Evolutionary conservation across 2,329 filamentous ascomycete species (phyloP), one percentile per base, ranked within the genome.

Genomic region (Leptosphaerulina australis): DNA sequence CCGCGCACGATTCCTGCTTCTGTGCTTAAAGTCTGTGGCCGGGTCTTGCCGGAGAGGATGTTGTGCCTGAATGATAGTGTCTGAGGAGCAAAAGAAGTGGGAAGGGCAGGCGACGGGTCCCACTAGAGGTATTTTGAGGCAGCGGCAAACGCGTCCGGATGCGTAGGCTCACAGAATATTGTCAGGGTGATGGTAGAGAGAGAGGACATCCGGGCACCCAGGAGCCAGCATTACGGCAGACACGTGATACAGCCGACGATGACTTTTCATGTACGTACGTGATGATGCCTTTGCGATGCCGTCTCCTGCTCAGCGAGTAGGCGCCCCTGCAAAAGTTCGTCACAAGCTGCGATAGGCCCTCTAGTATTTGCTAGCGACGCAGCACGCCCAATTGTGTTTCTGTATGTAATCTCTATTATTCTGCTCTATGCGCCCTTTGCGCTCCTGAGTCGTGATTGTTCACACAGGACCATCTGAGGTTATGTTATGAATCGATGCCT

Each of bases 1-100:
- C 63, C 48, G 48, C 48, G 62, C 58, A 59, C 54, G 33, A 56
- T 59, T 56, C 57, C 56, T 61, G 59, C 46, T 61, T 65, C 48
- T 30, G 58, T 62, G 55, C 50, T 62, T 41, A 38, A 25, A 50
- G 41, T 45, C 41, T 30, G 48, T 51, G 46, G 62, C 60, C 60
- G 60, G 59, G 58, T 60, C 56, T 64, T 63, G 60, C 59, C 59
- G 59, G 58, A 45, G 34, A 39, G 51, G 37, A 41, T 39, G 52
- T 50, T 51, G 44, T 47, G 48, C 48, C 30, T 51, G 41, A 25
- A 40, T 18, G 30, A 35, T 17, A 35, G 35, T 18, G 14, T 28
- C 24, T 45, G 37, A 37, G 31, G 41, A 39, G 43, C 14, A 38
- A 51, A 48, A 44, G 33, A 53, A 36, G 40, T 48, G 50, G 45